Conservation (phyloP, 2,329 filamentous ascomycete species). For the Cladophialophora bantiana region DNA sequence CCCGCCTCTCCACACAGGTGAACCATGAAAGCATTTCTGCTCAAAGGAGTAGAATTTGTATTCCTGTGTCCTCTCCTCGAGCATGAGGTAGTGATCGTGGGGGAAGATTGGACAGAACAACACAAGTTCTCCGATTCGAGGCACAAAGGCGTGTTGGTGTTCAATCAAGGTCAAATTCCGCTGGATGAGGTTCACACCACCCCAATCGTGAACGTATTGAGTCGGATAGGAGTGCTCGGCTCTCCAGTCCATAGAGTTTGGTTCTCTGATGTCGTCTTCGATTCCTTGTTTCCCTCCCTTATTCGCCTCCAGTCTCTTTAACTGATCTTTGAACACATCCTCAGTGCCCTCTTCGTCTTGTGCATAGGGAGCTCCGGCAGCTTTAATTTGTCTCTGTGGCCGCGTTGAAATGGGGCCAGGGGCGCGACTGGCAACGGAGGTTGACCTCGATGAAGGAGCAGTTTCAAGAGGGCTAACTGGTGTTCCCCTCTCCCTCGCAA, state of each 20-base stretch:
- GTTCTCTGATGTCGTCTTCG: conserved; percentile 58
- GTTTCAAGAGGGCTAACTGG: conserved; percentile 19
- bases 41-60: conserved; percentile 47
- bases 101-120: conserved; percentile 55
- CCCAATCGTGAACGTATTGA: conserved; percentile 16
- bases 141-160: conserved; percentile 58
- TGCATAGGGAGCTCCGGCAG: conserved; percentile 33
- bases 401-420: conserved; percentile 30
- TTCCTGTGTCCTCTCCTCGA: conserved; percentile 43
- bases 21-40: conserved; percentile 45
- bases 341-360: conserved; percentile 61
- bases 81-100: conserved; percentile 47
- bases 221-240: conserved; percentile 48
- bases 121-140: conserved; percentile 64
- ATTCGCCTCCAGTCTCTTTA: conserved; percentile 55
- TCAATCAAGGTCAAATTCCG: conserved; percentile 52
- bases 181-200: conserved; percentile 48
- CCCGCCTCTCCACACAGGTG: conserved; percentile 64
- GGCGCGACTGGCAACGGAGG: conserved; percentile 26
- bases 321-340: conserved; percentile 59
- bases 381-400: conserved; percentile 36
- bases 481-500: conserved; percentile 25
- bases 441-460: conserved; percentile 24
- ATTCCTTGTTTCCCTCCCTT: conserved; percentile 44
- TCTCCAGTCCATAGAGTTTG: conserved; percentile 63